Evolutionary conservation across 2,329 filamentous ascomycete genomes (phyloP).

Genomic region (Pseudogymnoascus sp.): DNA sequence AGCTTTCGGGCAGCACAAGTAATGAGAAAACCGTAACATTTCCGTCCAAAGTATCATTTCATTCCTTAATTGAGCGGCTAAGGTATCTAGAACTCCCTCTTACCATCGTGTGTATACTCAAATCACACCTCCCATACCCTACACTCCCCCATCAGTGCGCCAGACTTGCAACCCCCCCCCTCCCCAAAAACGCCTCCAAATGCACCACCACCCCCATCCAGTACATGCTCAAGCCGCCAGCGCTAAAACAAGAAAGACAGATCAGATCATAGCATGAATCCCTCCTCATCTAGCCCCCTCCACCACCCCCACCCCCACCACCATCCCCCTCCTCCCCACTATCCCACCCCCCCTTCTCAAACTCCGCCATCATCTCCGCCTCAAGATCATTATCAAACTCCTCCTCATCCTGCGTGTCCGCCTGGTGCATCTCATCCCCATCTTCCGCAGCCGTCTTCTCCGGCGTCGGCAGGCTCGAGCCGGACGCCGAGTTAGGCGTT

Average conservation of each 20-base stretch:
- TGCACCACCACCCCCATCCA: background rate
- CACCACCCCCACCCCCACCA: background rate
- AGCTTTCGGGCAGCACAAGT: background rate
- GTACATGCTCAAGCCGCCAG: background rate
- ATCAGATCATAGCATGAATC: background rate
- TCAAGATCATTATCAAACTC: conserved; percentile 49
- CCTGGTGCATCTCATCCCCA: conserved; percentile 31
- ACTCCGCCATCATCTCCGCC: conserved; percentile 39
- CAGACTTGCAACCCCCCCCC: background rate
- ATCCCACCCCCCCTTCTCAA: conserved; percentile 32
- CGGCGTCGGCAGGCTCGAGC: conserved; percentile 33
- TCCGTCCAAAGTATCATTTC: background rate
- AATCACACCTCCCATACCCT: background rate
- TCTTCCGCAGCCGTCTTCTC: conserved; percentile 36
- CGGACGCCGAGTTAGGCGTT: conserved; percentile 33
- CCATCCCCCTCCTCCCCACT: conserved; percentile 13
- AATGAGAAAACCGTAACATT: background rate
- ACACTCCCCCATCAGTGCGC: background rate
- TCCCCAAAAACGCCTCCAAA: background rate
- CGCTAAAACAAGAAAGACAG: background rate
- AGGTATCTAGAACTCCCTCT: background rate
- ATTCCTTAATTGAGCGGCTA: background rate
- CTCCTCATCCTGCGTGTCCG: conserved; percentile 31
- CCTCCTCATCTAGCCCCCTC: background rate
- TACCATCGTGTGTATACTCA: background rate